A percentile compares a stretch with the other conserved stretches of the same genome.
These are phyloP conservation scores for Aspergillus avenaceus DNA, from an alignment of 495 filamentous ascomycete genomes.

Conservation along the genomic window DNA sequence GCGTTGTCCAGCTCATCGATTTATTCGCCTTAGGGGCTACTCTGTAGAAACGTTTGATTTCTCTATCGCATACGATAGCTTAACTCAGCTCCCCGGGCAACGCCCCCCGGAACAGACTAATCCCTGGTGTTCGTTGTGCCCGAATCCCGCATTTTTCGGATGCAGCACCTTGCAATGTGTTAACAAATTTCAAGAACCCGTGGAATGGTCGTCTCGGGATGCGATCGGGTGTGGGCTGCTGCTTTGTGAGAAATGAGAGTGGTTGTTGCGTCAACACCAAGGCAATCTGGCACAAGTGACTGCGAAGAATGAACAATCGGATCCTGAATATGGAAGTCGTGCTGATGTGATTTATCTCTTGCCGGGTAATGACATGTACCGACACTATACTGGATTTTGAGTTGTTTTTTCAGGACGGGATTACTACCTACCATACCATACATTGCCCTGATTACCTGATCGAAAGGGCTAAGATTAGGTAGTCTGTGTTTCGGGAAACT, in stretches of 20 bases:
- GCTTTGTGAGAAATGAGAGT: slow-evolving; percentile 35
- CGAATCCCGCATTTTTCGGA: slow-evolving; percentile 30
- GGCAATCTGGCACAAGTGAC: slow-evolving; percentile 28
- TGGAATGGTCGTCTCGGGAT: slow-evolving; percentile 4
- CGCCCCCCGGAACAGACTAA: slow-evolving; percentile 10
- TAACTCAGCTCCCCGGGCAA: slow-evolving; percentile 9
- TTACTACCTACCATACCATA: too few relatives aligned
- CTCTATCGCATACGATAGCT: slow-evolving; percentile 17
- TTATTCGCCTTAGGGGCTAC: slow-evolving; percentile 18
- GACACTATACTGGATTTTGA: neutral
- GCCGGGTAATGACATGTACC: slow-evolving; percentile 8
- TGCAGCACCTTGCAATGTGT: slow-evolving; percentile 19
- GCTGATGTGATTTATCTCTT: slow-evolving; percentile 36
- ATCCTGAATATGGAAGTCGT: slow-evolving; percentile 23
- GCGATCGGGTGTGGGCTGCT: slow-evolving; percentile 34
- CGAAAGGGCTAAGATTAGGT: too few relatives aligned
- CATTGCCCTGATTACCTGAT: too few relatives aligned
- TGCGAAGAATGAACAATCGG: slow-evolving; percentile 11
- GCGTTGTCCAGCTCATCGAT: slow-evolving; percentile 26
- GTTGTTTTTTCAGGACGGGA: neutral
- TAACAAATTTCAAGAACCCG: slow-evolving; percentile 10
- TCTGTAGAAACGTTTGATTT: slow-evolving; percentile 17
- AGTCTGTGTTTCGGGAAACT: too few relatives aligned
- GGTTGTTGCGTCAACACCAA: slow-evolving; percentile 16
- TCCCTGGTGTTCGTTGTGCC: slow-evolving; percentile 40